Evolutionary conservation across 2,329 filamentous ascomycete genomes (phyloP).

Genomic region (Fusarium sp.): DNA sequence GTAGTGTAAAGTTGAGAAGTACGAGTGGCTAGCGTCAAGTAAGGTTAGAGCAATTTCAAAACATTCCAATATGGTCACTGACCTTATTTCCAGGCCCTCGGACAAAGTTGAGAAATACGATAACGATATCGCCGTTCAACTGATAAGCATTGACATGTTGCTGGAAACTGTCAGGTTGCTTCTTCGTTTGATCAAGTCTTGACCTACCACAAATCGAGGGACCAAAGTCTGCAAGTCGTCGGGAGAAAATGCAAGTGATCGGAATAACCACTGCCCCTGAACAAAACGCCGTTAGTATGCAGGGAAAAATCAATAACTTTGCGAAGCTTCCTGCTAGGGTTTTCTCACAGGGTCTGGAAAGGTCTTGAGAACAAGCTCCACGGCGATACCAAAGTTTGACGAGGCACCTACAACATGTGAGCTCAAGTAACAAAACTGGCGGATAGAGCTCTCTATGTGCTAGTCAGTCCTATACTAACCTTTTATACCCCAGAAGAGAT

Average conservation of each 20-base stretch:
- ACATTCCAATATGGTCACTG: background rate
- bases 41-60: background rate
- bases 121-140: background rate
- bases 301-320: background rate
- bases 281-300: background rate
- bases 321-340: background rate
- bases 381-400: background rate
- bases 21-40: background rate
- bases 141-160: background rate
- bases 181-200: background rate
- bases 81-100: background rate
- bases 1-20: background rate
- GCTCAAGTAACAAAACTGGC: background rate
- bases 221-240: background rate
- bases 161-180: background rate
- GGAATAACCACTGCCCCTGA: background rate
- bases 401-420: background rate
- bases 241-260: background rate
- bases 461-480: no score
- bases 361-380: background rate
- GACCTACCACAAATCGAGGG: background rate
- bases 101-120: background rate
- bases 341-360: background rate
- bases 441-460: no score
- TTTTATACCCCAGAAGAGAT: background rate